Evolutionary conservation across 345 rosid species (phyloP), one percentile per base, ranked within the genome.

Genomic region (Euphorbia tirucalli): DNA sequence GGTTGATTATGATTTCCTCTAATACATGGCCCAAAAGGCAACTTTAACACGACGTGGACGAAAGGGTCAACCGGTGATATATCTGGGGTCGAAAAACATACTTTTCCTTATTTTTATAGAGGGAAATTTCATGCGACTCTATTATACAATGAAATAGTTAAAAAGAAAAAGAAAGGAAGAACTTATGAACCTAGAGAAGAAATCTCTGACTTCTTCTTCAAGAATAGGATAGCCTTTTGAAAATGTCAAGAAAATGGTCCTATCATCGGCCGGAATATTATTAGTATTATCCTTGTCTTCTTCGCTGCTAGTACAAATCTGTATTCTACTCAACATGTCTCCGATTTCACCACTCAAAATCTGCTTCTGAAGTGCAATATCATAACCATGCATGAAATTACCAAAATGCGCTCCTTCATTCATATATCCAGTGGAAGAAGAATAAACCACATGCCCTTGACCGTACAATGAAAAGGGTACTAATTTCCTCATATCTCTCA

Each of bases 181-280:
- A 0, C 11, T n/a, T n/a, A n/a, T n/a, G 2, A 56, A 87, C 97
- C 89, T 72, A 1, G 82, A 74, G 81, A 92, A 84, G 81, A 79
- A 85, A 19, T 72, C 84, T 41, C 71, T 80, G 39, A 92, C 76
- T 81, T 89, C 97, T 21, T 73, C 65, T 55, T 86, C 85, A 0
- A 85, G 71, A 62, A 88, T 77, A 1, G 90, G 90, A 72, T 89
- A 89, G 5, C 97, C 97, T 77, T 76, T 88, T 0, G 97, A 92
- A 72, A 92, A 92, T 0, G 96, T 88, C 79, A 89, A 78, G 87
- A 92, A 89, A 69, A 92, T 73, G 11, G 93, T 85, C 83, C 92
- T 80, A 7, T 76, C 82, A 30, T 85, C 87, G 0, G 75, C 57
- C 0, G 84, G 68, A 25, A 73, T 14, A 31, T n/a, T 2, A 32